A percentile compares a stretch with the other conserved stretches of the same genome.
Evolutionary conservation across 2,329 filamentous ascomycete species (phyloP).

Genomic region (Alternaria gaisen): DNA sequence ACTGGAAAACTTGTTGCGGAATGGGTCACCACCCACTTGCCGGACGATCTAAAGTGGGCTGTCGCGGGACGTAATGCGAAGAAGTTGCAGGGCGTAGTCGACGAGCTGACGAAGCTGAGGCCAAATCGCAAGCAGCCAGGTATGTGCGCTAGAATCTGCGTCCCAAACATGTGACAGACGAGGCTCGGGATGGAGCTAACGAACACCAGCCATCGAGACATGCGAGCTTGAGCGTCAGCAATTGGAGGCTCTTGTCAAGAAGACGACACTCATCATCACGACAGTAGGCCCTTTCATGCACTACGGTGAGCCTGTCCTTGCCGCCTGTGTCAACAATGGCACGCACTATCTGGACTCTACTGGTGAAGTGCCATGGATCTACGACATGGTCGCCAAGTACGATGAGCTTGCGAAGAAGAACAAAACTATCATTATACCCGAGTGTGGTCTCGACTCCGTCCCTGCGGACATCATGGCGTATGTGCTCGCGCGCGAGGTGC

Average conservation of each 20-base stretch:
- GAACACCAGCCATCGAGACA: slow-evolving; percentile 50
- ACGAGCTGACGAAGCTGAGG: slow-evolving; percentile 72
- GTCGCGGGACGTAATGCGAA: slow-evolving; percentile 80
- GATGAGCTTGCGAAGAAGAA: slow-evolving; percentile 67
- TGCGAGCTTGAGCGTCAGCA: slow-evolving; percentile 58
- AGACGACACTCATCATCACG: slow-evolving; percentile 67
- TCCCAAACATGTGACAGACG: background rate
- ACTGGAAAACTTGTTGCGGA: slow-evolving; percentile 81
- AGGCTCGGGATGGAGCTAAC: slow-evolving; percentile 7
- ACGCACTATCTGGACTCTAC: slow-evolving; percentile 75
- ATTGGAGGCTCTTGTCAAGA: slow-evolving; percentile 61
- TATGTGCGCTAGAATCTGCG: slow-evolving; percentile 47
- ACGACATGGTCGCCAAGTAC: slow-evolving; percentile 69
- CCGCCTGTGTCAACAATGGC: slow-evolving; percentile 70
- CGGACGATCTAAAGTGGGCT: slow-evolving; percentile 85
- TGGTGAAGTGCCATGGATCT: slow-evolving; percentile 71
- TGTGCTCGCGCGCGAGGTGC: slow-evolving; percentile 63
- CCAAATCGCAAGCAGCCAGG: slow-evolving; percentile 75
- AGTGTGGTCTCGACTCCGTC: slow-evolving; percentile 68
- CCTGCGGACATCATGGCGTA: slow-evolving; percentile 67
- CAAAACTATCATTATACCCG: slow-evolving; percentile 68
- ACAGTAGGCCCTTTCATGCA: slow-evolving; percentile 70
- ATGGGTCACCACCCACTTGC: slow-evolving; percentile 74
- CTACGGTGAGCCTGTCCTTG: slow-evolving; percentile 70
- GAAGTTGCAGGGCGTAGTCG: slow-evolving; percentile 75